A percentile compares a stretch with the other conserved stretches of the same genome.
phyloP scores from a whole-genome alignment of 805 yeast genomes.

The Saccharomycopsis sp. region DNA sequence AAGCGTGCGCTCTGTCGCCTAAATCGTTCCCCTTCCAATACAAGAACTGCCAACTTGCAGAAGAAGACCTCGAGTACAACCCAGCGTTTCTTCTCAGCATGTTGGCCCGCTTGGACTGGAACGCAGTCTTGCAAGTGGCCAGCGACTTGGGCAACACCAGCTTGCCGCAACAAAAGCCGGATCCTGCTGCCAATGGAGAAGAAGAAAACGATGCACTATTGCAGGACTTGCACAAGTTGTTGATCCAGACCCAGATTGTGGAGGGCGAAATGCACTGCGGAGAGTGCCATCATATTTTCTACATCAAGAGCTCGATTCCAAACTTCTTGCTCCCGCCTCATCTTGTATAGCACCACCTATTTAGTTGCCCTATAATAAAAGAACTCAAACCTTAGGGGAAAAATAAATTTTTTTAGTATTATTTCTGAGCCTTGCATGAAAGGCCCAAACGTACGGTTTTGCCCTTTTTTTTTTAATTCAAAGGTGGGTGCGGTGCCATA shows the following conservation, averaged over 20 bases:
- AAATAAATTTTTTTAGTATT: no score
- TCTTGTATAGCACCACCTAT: constrained; percentile 33
- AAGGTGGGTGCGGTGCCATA: no score
- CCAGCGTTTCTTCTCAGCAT: constrained; percentile 72
- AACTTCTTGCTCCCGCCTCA: constrained; percentile 93
- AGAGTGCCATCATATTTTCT: constrained; percentile 79
- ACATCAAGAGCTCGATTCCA: constrained; percentile 89
- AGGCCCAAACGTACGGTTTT: no score
- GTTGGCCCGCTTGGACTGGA: constrained; percentile 81
- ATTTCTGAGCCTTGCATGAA: no score
- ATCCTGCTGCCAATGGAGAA: constrained; percentile 37
- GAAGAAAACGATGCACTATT: constrained; percentile 42
- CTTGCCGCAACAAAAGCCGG: constrained; percentile 56
- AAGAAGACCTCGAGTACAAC: constrained; percentile 73
- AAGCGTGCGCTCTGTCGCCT: constrained; percentile 63
- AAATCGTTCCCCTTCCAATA: constrained; percentile 76
- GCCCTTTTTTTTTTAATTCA: no score
- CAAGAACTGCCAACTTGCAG: constrained; percentile 56
- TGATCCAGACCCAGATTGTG: constrained; percentile 75
- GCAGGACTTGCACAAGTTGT: constrained; percentile 64
- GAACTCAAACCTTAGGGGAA: no score
- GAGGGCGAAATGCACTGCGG: constrained; percentile 88
- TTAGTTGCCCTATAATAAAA: no score
- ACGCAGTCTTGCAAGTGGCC: constrained; percentile 71
- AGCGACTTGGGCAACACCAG: constrained; percentile 58